Percentiles rank a stretch among this genome's conserved stretches.
Evolutionary conservation across 768 basidiomycete species (phyloP).

Genomic region (Rhizopogon roseolus): DNA sequence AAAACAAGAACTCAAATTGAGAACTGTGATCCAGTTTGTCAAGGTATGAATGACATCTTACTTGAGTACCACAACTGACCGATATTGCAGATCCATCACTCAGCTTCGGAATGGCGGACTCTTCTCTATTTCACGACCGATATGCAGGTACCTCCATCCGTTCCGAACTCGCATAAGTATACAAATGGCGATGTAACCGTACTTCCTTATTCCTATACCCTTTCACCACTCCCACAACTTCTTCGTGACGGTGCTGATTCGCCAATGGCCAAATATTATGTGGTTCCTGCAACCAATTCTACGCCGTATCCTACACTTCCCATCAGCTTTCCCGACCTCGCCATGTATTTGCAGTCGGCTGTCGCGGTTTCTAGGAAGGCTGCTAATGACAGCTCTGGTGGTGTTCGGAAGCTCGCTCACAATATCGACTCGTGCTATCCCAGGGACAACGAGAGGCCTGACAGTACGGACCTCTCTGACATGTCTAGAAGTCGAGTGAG

Average conservation of each 20-base stretch:
- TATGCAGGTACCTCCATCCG: constrained; percentile 47
- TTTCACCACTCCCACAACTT: constrained; percentile 54
- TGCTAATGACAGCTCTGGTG: constrained; percentile 53
- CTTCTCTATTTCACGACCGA: constrained; percentile 78
- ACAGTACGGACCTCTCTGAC: constrained; percentile 27
- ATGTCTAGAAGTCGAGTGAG: constrained; percentile 40
- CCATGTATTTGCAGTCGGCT: constrained; percentile 68
- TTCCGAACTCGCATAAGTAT: constrained; percentile 42
- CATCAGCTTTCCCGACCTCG: constrained; percentile 70
- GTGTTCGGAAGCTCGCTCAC: constrained; percentile 63
- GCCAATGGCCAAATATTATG: constrained; percentile 62
- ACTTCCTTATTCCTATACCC: constrained; percentile 69
- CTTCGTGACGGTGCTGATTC: constrained; percentile 64
- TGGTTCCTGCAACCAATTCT: constrained; percentile 54
- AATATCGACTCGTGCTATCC: constrained; percentile 68
- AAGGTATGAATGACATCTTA: constrained; percentile 42
- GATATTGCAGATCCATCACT: constrained; percentile 47
- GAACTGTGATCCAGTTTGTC: constrained; percentile 76
- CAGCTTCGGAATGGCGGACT: constrained; percentile 63
- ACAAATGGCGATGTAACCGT: constrained; percentile 55
- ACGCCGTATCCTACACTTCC: constrained; percentile 70
- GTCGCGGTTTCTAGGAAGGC: constrained; percentile 65
- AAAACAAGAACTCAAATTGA: constrained; percentile 54
- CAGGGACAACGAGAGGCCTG: constrained; percentile 25
- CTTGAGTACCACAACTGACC: constrained; percentile 1